These are phyloP conservation scores for Fomitopsis schrenkii DNA, from an alignment of 1,284 basidiomycete genomes.

Conservation along the genomic window DNA sequence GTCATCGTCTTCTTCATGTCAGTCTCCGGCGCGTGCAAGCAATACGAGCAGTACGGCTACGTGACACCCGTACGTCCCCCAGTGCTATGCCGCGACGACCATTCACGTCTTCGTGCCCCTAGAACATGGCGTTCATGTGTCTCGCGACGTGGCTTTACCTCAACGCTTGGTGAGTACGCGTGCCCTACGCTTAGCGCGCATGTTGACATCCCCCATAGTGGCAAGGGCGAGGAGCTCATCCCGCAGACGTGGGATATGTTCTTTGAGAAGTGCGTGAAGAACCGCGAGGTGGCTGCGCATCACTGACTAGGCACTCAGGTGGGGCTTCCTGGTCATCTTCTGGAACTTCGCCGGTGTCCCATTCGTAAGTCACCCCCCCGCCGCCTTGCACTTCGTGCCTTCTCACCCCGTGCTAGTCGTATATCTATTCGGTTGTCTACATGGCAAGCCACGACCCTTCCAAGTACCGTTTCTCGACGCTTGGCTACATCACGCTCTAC, in stretches of 20 bases:
- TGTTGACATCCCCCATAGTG: conserved; percentile 27
- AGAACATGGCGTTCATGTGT: conserved; percentile 98
- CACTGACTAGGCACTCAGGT: conserved; percentile 32
- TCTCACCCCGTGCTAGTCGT: conserved; percentile 61
- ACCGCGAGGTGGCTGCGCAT: neutral
- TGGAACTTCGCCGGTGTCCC: conserved; percentile 97
- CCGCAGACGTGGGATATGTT: conserved; percentile 99
- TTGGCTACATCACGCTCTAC: conserved; percentile 69
- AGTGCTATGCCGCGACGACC: neutral
- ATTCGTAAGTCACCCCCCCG: conserved; percentile 51
- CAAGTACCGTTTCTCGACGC: conserved; percentile 83
- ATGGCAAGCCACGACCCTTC: conserved; percentile 94
- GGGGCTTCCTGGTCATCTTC: conserved; percentile 95
- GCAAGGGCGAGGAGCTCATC: conserved; percentile 94
- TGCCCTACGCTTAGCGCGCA: neutral
- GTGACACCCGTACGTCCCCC: conserved; percentile 73
- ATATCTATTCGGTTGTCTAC: conserved; percentile 96
- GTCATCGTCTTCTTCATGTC: conserved; percentile 92
- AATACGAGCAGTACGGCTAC: conserved; percentile 90
- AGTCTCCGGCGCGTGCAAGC: conserved; percentile 92
- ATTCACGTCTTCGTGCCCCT: neutral
- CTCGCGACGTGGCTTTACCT: conserved; percentile 95
- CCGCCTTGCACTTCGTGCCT: neutral
- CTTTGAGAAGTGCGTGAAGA: conserved; percentile 75
- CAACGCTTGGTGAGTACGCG: conserved; percentile 79